Base-by-base conservation (phyloP, 2,329 filamentous ascomycete genomes). In the Xylaria multiplex region DNA sequence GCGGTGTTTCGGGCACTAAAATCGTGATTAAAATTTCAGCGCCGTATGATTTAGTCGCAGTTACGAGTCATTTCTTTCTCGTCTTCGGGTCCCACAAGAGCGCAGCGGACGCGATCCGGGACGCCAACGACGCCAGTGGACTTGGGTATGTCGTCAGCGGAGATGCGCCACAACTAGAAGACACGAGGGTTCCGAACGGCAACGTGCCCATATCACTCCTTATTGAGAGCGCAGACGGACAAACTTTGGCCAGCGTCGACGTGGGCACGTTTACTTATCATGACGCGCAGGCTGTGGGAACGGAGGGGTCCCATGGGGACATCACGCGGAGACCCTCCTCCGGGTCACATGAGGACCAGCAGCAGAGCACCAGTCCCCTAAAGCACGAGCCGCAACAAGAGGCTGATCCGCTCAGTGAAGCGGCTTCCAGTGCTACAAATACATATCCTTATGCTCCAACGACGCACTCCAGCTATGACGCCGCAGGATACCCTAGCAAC, bases 41-140 rank as follows among this genome's bases (percentile, higher is more conserved):
- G 49, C 85, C 90, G 66, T 92, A 92, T 80, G 91, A 97, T 75
- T 80, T 97, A 66, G 79, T 84, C 68, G 76, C 79, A 64, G 86
- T 89, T 78, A 85, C 83, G 37, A 84, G 84, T 65, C 85, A 83
- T 57, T 89, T 92, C 73, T 90, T 81, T 69, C 79, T 97, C 61
- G 86, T 90, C 53, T 96, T 97, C 78, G 93, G 93, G n/a, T 84
- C 86, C n/a, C 88, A 91, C 73, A 89, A 90, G 77, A 91, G 89
- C 77, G 83, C 87, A 61, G 89, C 89, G 64, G 85, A 89, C 62
- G 83, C 93, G 27, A 84, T 87, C 52, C 90, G 90, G 75, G 81
- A 81, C 76, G 84, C 79, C 71, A 87, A 82, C 80, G 86, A 89
- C 67, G 79, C 77, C 60, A 80, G 86, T 70, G 86, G 87, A 22